Conservation (phyloP, 2,329 filamentous ascomycete genomes). For the Zasmidium citrigriseum region DNA sequence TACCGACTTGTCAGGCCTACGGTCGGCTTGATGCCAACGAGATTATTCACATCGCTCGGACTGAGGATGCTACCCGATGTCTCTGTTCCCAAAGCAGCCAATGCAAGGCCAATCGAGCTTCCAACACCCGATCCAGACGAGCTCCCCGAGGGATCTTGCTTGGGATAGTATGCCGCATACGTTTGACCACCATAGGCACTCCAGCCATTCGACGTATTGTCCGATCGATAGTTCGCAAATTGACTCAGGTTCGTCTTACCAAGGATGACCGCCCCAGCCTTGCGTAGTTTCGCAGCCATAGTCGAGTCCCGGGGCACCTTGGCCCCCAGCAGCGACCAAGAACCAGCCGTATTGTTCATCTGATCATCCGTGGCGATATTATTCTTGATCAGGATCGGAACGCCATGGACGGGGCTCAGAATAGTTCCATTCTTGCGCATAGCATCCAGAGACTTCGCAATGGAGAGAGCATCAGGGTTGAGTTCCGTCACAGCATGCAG, state of each 20-base stretch:
- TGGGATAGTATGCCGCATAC: conserved; percentile 60
- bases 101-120: conserved; percentile 59
- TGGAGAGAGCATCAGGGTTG: conserved; percentile 56
- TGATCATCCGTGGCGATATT: conserved; percentile 64
- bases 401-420: conserved; percentile 61
- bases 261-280: conserved; percentile 63
- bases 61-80: conserved; percentile 65
- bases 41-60: conserved; percentile 58
- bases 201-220: conserved; percentile 64
- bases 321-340: conserved; percentile 62
- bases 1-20: conserved; percentile 64
- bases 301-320: conserved; percentile 59
- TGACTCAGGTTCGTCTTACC: conserved; percentile 67
- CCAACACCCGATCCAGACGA: conserved; percentile 64
- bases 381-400: conserved; percentile 68
- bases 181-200: conserved; percentile 65
- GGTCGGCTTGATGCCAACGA: conserved; percentile 69
- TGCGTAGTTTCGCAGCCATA: conserved; percentile 60
- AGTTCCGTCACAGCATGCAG: conserved; percentile 56
- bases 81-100: conserved; percentile 61
- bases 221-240: conserved; percentile 64
- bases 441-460: conserved; percentile 51
- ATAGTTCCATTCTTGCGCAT: conserved; percentile 50
- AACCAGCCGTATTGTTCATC: conserved; percentile 67
- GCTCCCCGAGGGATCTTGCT: conserved; percentile 63